A percentile compares a stretch with the other conserved stretches of the same genome.
Evolutionary conservation across 2,329 filamentous ascomycete species (phyloP).

Genomic region (Cylindrodendrum hubeiense): DNA sequence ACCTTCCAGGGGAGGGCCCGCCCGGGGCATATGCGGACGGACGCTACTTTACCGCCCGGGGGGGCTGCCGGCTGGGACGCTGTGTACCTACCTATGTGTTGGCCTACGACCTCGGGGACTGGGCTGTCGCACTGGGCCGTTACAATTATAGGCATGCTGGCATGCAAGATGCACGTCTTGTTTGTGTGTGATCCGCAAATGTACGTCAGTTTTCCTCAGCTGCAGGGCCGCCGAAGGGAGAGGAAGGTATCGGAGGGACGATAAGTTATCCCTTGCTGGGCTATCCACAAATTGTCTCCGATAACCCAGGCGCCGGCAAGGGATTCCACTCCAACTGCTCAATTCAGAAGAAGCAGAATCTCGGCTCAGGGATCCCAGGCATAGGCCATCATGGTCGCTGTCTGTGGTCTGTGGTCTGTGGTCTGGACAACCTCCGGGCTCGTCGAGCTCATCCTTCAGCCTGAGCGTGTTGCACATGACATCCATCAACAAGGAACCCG

Average conservation of each 20-base stretch:
- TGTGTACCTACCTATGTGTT: neutral
- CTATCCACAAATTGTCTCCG: neutral
- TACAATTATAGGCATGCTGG: neutral
- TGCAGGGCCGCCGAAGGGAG: neutral
- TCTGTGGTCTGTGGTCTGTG: too few relatives aligned
- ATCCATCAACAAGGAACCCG: neutral
- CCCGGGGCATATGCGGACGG: neutral
- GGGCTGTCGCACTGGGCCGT: neutral
- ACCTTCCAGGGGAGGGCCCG: constrained; percentile 1
- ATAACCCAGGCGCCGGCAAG: neutral
- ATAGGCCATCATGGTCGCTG: neutral
- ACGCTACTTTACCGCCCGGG: neutral
- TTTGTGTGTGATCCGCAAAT: neutral
- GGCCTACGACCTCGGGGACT: neutral
- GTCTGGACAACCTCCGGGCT: neutral
- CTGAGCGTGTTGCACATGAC: neutral
- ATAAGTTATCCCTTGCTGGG: neutral
- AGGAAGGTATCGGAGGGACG: neutral
- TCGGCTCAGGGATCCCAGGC: constrained; percentile 5
- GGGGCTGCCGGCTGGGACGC: constrained; percentile 13
- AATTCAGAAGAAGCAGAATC: constrained; percentile 1
- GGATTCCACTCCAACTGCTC: constrained; percentile 2
- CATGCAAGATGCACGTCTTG: constrained; percentile 1
- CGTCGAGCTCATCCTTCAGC: constrained; percentile 12
- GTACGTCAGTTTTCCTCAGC: constrained; percentile 14